Base-by-base conservation (phyloP, 2,329 filamentous ascomycete species). In the Monosporascus cannonballus region DNA sequence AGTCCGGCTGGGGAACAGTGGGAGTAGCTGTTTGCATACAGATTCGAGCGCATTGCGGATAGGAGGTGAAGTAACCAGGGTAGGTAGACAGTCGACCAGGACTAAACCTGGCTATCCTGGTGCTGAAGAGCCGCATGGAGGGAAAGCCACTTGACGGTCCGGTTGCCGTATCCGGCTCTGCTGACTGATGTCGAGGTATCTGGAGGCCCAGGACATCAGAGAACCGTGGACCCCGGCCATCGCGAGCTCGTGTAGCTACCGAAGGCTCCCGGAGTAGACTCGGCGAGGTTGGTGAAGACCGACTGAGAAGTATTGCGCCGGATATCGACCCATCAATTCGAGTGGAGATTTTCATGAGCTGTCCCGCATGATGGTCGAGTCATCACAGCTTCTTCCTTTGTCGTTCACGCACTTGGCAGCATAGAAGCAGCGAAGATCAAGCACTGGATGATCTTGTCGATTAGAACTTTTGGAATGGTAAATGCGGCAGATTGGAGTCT, bases 251-350 rank as follows among this genome's bases (percentile, higher is more conserved):
- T 30, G 51, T 38, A 27, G 46, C 41, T 48, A 49, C 47, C 30
- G 51, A 51, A n/a, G 48, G 47, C 42, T 44, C 14, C 2, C 11
- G 37, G 18, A 39, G 46, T 18, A 48, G 56, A 39, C 39, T 59
- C 49, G 60, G 64, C 60, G 70, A 63, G 59, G 56, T 61, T 60
- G 60, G 64, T 60, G 70, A 69, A 57, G 71, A 70, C 67, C 72
- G 72, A 69, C 69, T 72, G 61, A 73, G 71, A 65, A 78, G 71
- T 69, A 80, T 74, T 67, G 78, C 76, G 74, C 76, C 73, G 72
- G 76, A 80, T 73, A 79, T 76, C 73, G 78, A 78, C 74, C 78
- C 72, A 71, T 83, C 78, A 71, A 82, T 75, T 78, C 76, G 77
- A 72, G 73, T 76, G 64, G 75, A 71, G 71, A 76, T 71, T 78